phyloP scores from a whole-genome alignment of 2,329 filamentous ascomycete species.

The Paracoccidioides lutzii region DNA sequence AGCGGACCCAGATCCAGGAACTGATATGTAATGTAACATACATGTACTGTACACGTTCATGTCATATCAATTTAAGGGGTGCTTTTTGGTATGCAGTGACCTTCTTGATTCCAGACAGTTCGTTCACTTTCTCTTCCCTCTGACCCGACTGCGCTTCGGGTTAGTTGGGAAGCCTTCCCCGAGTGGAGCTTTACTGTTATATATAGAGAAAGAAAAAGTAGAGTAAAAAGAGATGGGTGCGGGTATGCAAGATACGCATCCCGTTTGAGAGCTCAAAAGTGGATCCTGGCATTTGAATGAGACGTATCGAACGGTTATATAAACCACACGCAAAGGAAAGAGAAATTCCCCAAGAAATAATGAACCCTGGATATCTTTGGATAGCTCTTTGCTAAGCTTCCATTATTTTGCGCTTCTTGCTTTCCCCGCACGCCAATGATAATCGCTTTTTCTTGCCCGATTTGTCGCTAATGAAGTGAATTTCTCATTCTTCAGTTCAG shows the following conservation, averaged over 20 bases:
- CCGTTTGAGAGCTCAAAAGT: neutral
- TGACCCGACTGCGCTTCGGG: neutral
- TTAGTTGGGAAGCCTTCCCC: neutral
- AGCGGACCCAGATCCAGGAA: too few relatives aligned
- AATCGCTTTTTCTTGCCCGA: too few relatives aligned
- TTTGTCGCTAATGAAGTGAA: too few relatives aligned
- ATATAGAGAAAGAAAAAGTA: neutral
- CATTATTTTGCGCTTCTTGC: too few relatives aligned
- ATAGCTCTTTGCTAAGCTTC: too few relatives aligned
- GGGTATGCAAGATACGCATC: neutral
- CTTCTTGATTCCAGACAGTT: neutral
- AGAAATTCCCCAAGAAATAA: too few relatives aligned
- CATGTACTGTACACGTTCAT: neutral
- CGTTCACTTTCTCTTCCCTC: neutral
- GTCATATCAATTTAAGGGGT: neutral
- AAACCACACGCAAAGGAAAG: too few relatives aligned
- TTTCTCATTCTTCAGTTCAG: too few relatives aligned
- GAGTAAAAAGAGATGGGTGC: neutral
- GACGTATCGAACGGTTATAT: neutral
- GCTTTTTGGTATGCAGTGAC: neutral
- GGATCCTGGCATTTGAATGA: neutral
- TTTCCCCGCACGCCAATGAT: too few relatives aligned
- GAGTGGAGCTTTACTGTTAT: too few relatives aligned
- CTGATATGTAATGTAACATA: too few relatives aligned
- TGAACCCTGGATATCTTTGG: too few relatives aligned